Conservation (phyloP, 108 stramenopile genomes). For the Nannochloropsis gaditana region DNA sequence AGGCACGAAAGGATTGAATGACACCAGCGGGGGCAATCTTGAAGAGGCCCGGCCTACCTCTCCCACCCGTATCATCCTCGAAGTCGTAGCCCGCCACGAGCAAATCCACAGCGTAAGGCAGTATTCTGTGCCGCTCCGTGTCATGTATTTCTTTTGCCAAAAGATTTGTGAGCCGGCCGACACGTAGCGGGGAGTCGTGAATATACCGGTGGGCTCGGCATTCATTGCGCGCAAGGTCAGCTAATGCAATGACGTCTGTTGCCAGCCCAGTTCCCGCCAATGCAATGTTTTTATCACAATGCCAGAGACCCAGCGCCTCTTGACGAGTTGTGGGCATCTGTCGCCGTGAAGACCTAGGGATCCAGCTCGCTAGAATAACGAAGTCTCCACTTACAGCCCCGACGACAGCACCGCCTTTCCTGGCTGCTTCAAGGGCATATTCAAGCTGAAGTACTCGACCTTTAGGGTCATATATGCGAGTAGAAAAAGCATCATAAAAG, state of each 20-base stretch:
- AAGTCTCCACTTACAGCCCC: constrained; percentile 2
- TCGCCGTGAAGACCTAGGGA: neutral
- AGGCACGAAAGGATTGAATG: neutral
- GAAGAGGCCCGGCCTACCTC: neutral
- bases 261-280: neutral
- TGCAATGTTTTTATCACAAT: neutral
- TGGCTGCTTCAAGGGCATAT: constrained; percentile 2
- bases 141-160: neutral
- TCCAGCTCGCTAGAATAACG: constrained; percentile 1
- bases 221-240: neutral
- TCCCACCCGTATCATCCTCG: neutral
- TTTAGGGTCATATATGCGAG: constrained; percentile 17
- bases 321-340: constrained; percentile 5
- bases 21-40: neutral
- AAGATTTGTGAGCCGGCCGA: neutral
- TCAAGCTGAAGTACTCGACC: constrained; percentile 12
- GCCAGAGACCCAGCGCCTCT: neutral
- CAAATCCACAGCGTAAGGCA: constrained; percentile 6
- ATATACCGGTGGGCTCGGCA: neutral
- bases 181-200: neutral
- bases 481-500: constrained; percentile 2
- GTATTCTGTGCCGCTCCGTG: neutral
- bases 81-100: neutral
- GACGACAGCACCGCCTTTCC: neutral
- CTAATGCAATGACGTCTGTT: neutral